Base-by-base conservation (phyloP, 352 stramenopile genomes). In the Pythium aristosporum region DNA sequence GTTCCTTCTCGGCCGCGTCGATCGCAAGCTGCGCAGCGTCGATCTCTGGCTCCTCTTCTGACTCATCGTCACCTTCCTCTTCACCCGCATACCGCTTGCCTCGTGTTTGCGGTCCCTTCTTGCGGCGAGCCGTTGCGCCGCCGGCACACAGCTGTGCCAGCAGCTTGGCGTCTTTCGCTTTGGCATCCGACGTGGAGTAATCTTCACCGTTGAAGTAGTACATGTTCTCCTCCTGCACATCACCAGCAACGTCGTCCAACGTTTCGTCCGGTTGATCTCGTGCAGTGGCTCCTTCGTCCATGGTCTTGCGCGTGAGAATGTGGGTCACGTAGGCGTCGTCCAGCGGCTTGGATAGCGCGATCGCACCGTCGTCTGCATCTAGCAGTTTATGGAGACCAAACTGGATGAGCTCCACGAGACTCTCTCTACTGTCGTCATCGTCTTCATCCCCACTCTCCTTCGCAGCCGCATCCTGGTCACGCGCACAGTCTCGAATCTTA, bases 131-230 rank as follows among this genome's bases (percentile, higher is more conserved):
- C 46, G 60, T 57, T 47, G 60, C 54, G 20, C 67, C 56, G 11
- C 70, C 63, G 3, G 60, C 47, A 25, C 76, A 78, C 3, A 88
- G 49, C 34, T 77, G 73, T 13, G 73, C 52, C 2, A 91, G 67
- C 54, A 77, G 55, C 44, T 75, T 61, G 15, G 69, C 61, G 63
- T 89, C 78, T 62, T 79, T 72, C 5, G 36, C 51, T 43, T 79
- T 86, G 6, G 51, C 73, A 44, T 73, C 55, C 4, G 67, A 67
- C 16, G 75, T 80, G 18, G 75, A 80, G 54, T 90, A 91, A 57
- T 93, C 82, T 65, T 87, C 75, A 23, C 84, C 84, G 53, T 93
- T 82, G 66, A 90, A 93, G 52, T 89, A 91, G 68, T 93, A 91
- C 79, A 93, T 93, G 43, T 91, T 91, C 30, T 90, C 84, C 48